phyloP scores from a whole-genome alignment of 176 grass and related monocot species.

The Neostapfia colusana region DNA sequence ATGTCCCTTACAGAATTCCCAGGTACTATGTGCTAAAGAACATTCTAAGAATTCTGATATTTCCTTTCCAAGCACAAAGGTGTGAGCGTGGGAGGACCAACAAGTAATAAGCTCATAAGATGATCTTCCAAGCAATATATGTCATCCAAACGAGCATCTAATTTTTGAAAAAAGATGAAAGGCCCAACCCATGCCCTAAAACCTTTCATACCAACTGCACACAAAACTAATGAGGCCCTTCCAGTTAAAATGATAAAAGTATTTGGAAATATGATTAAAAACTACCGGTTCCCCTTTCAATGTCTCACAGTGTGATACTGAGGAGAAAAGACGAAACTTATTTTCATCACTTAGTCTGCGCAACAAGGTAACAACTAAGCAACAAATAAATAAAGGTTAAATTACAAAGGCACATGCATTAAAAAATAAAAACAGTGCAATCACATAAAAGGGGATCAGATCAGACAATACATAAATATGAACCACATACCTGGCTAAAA shows the following conservation, averaged over 20 bases:
- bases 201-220: no score
- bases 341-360: neutral
- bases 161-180: no score
- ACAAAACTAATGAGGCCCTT: no score
- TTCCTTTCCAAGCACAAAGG: neutral
- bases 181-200: no score
- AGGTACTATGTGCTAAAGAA: neutral
- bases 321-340: neutral
- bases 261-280: neutral
- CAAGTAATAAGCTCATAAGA: neutral
- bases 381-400: neutral
- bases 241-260: neutral
- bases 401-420: neutral
- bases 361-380: constrained; percentile 6
- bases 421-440: constrained; percentile 14
- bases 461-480: constrained; percentile 9
- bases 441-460: constrained; percentile 15
- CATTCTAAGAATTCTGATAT: neutral
- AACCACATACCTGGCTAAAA: constrained; percentile 60
- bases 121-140: neutral
- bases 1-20: neutral
- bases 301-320: neutral
- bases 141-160: neutral
- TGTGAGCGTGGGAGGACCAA: neutral
- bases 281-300: neutral